Percentiles rank a stretch among this genome's conserved stretches.
Evolutionary conservation across 2,329 filamentous ascomycete genomes (phyloP).

Genomic region (Biscogniauxia sp.): DNA sequence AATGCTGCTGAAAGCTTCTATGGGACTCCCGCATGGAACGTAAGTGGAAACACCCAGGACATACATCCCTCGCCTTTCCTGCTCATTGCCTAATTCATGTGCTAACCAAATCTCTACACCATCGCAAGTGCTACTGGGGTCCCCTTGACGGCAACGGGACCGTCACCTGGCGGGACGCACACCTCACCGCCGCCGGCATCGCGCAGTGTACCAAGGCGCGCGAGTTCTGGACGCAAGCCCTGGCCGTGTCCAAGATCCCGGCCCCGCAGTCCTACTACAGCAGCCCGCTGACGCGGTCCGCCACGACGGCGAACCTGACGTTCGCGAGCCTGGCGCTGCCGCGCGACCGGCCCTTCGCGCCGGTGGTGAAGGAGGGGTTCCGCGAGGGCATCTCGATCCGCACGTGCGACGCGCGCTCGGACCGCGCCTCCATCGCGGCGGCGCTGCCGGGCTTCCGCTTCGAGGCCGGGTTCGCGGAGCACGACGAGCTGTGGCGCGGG

Average conservation of each 20-base stretch:
- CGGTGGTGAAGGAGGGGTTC: conserved; percentile 62
- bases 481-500: conserved; percentile 46
- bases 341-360: conserved; percentile 48
- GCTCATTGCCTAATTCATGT: too few species aligned
- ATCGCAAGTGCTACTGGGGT: conserved; percentile 60
- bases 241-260: conserved; percentile 53
- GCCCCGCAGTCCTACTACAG: conserved; percentile 64
- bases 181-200: conserved; percentile 56
- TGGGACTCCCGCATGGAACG: conserved; percentile 68
- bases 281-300: conserved; percentile 61
- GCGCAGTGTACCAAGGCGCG: conserved; percentile 58
- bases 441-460: conserved; percentile 54
- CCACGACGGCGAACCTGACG: conserved; percentile 61
- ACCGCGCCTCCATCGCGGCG: conserved; percentile 49
- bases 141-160: conserved; percentile 63
- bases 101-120: too few species aligned
- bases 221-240: conserved; percentile 55
- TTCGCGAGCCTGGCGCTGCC: conserved; percentile 56
- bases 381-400: conserved; percentile 66
- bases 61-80: too few species aligned
- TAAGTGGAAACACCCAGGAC: conserved; percentile 32
- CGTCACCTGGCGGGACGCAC: conserved; percentile 60
- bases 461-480: conserved; percentile 60
- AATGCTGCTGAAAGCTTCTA: conserved; percentile 64
- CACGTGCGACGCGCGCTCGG: conserved; percentile 64